These are phyloP conservation scores for Didymella exigua DNA, from an alignment of 2,329 filamentous ascomycete genomes.

Conservation along the genomic window DNA sequence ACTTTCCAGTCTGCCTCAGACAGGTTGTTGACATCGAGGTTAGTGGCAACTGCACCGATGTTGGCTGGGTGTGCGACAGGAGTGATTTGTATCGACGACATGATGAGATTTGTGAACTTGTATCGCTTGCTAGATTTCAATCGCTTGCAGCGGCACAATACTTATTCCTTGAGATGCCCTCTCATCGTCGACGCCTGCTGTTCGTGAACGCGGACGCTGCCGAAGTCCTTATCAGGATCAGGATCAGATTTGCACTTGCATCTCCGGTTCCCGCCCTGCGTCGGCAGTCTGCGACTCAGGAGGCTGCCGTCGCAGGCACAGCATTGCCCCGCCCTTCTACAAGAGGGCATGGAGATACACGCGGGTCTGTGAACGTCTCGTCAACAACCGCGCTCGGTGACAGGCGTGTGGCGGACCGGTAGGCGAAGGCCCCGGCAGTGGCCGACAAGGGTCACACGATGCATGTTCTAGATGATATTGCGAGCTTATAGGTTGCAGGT, in stretches of 20 bases:
- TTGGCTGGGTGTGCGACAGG: slow-evolving; percentile 7
- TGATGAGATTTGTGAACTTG: not conserved
- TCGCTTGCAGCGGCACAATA: not conserved
- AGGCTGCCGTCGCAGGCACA: not conserved
- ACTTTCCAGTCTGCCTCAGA: slow-evolving; percentile 60
- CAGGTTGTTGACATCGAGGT: slow-evolving; percentile 20
- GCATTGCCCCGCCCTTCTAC: not conserved
- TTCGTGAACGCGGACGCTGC: slow-evolving; percentile 5
- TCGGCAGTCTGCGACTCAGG: slow-evolving; percentile 9
- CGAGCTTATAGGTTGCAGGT: not conserved
- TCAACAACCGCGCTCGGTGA: not conserved
- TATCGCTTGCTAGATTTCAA: not conserved
- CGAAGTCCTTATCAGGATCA: slow-evolving; percentile 15
- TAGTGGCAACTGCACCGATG: slow-evolving; percentile 19
- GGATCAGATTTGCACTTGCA: not conserved
- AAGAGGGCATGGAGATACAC: not conserved
- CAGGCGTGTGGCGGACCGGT: not conserved
- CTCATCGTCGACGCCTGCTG: not conserved
- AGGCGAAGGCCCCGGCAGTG: not conserved
- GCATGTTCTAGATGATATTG: not conserved
- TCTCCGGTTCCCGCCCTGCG: not conserved
- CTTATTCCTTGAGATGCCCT: not conserved
- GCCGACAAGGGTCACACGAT: not conserved
- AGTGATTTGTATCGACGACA: slow-evolving; percentile 19
- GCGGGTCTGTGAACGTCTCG: not conserved